phyloP scores from a whole-genome alignment of 108 stramenopile genomes.

The Skeletonema costatum region DNA sequence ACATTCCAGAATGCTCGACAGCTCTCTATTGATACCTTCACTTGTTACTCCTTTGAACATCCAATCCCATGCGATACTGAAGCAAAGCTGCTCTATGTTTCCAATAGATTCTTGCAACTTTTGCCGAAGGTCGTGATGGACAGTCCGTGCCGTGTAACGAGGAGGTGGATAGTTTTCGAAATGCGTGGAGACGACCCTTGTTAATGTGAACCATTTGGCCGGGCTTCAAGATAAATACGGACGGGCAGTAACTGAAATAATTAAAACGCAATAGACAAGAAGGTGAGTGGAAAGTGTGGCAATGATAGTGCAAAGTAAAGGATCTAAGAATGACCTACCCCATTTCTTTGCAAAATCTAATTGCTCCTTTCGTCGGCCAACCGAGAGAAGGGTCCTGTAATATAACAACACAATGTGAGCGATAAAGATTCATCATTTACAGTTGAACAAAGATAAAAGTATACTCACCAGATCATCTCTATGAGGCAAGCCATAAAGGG shows the following conservation, averaged over 20 bases:
- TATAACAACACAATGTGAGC: neutral
- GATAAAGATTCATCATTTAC: neutral
- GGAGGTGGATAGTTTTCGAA: constrained; percentile 72
- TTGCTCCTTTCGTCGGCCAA: constrained; percentile 68
- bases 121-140: constrained; percentile 57
- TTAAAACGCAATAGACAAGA: neutral
- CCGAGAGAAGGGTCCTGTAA: constrained; percentile 39
- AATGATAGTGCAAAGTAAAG: neutral
- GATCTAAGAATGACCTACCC: constrained; percentile 49
- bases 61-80: constrained; percentile 93
- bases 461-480: constrained; percentile 55
- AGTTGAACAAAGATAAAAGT: too few relatives aligned
- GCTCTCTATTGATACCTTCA: constrained; percentile 75
- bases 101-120: constrained; percentile 17
- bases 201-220: constrained; percentile 88
- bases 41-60: constrained; percentile 73
- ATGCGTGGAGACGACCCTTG: constrained; percentile 91
- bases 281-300: neutral
- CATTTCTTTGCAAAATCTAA: constrained; percentile 68
- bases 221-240: constrained; percentile 83
- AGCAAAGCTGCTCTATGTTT: constrained; percentile 58
- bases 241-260: constrained; percentile 78
- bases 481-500: constrained; percentile 75
- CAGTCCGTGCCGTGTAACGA: constrained; percentile 64
- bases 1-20: constrained; percentile 62